Conservation (phyloP, 2,329 filamentous ascomycete genomes). For the Elsinoe perseae region DNA sequence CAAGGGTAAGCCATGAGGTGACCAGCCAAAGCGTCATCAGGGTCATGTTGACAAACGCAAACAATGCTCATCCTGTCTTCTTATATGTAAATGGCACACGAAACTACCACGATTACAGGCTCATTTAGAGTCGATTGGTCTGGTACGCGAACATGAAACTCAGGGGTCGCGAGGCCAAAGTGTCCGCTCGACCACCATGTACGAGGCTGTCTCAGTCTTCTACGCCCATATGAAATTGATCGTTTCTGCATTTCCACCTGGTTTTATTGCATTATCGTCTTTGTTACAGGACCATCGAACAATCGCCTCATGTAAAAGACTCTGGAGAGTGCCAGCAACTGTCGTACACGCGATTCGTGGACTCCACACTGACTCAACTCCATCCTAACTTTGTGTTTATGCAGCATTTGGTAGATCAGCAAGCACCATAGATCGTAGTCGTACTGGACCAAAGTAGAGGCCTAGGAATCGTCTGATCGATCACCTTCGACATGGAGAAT, state of each 20-base stretch:
- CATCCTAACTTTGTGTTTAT: too few species aligned
- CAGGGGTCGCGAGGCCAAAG: neutral
- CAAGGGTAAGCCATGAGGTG: neutral
- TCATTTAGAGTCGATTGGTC: neutral
- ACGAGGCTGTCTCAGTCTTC: slow-evolving; percentile 4
- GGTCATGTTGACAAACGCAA: neutral
- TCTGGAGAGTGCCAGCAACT: too few species aligned
- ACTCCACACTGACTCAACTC: too few species aligned
- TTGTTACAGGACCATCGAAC: too few species aligned
- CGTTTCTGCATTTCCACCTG: neutral
- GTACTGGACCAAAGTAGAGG: too few species aligned
- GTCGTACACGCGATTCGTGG: too few species aligned
- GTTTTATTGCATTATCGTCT: neutral
- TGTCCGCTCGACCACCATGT: neutral
- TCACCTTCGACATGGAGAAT: neutral
- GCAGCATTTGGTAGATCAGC: too few species aligned
- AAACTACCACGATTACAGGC: neutral
- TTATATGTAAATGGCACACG: neutral
- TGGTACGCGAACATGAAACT: neutral
- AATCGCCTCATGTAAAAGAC: too few species aligned
- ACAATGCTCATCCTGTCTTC: neutral
- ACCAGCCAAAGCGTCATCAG: neutral
- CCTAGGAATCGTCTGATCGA: neutral
- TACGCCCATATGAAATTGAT: neutral
- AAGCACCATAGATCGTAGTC: too few species aligned